phyloP scores from a whole-genome alignment of 345 rosid species.

The Salix udensis region DNA sequence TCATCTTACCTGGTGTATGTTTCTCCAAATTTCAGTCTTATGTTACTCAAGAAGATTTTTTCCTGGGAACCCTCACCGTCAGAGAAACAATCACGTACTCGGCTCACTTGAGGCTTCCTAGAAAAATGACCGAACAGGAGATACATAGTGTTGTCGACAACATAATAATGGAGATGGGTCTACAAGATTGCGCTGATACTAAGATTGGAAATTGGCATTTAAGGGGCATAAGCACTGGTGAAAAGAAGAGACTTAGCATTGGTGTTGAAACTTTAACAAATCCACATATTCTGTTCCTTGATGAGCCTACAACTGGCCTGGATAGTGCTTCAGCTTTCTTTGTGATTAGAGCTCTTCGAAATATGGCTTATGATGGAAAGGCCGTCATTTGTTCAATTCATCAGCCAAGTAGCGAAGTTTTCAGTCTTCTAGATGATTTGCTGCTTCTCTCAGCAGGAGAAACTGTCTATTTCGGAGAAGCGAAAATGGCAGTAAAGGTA shows the following conservation, averaged over 20 bases:
- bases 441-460: conserved; percentile 42
- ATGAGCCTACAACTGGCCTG: conserved; percentile 33
- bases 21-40: not conserved
- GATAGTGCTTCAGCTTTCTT: conserved; percentile 36
- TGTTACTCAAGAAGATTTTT: not conserved
- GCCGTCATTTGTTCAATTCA: conserved; percentile 44
- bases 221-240: conserved; percentile 36
- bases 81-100: conserved; percentile 1
- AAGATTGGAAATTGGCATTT: conserved; percentile 35
- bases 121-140: conserved; percentile 1
- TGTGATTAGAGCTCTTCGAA: conserved; percentile 16
- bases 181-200: conserved; percentile 24
- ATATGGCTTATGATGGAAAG: conserved; percentile 25
- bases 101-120: not conserved
- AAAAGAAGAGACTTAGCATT: conserved; percentile 37
- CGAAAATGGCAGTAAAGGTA: conserved; percentile 35
- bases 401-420: conserved; percentile 48
- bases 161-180: conserved; percentile 36
- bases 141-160: conserved; percentile 11
- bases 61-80: not conserved
- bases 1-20: not conserved
- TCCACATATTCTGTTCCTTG: conserved; percentile 32
- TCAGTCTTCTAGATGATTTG: conserved; percentile 35
- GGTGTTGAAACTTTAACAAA: conserved; percentile 23
- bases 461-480: conserved; percentile 41